Percentiles rank a stretch among this genome's conserved stretches.
These are phyloP conservation scores for Podospora fimiseda DNA, from an alignment of 495 filamentous ascomycete species.

Conservation along the genomic window DNA sequence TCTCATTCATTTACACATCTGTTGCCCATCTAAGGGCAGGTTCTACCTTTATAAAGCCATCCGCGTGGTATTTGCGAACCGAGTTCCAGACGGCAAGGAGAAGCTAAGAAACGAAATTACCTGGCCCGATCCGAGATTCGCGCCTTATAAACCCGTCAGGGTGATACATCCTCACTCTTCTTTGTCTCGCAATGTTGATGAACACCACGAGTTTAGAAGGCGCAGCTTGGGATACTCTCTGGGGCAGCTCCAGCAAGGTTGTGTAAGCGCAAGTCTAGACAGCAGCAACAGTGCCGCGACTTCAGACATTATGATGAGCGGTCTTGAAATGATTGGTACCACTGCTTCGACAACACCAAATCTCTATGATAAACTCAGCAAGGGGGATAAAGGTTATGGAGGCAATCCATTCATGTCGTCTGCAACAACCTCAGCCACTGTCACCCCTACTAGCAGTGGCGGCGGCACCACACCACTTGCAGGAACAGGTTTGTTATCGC, in stretches of 20 bases:
- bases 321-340: background rate
- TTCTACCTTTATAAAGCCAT: conserved; percentile 89
- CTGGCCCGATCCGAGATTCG: conserved; percentile 79
- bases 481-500: too few relatives aligned
- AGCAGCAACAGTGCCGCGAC: too few relatives aligned
- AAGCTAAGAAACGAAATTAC: conserved; percentile 87
- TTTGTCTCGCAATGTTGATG: conserved; percentile 9
- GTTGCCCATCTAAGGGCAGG: conserved; percentile 73
- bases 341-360: background rate
- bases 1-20: conserved; percentile 90
- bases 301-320: background rate
- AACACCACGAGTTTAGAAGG: conserved; percentile 38
- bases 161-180: conserved; percentile 35
- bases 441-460: too few relatives aligned
- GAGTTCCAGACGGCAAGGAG: conserved; percentile 95
- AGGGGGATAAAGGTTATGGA: conserved; percentile 60
- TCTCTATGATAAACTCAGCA: conserved; percentile 34
- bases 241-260: background rate
- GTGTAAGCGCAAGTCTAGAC: background rate
- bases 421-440: too few relatives aligned
- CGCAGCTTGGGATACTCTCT: conserved; percentile 46
- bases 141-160: conserved; percentile 67
- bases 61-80: conserved; percentile 94
- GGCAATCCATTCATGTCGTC: too few relatives aligned
- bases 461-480: too few relatives aligned